Evolutionary conservation across 176 grass and related monocot species (phyloP).

Genomic region (Aegilops longissima): DNA sequence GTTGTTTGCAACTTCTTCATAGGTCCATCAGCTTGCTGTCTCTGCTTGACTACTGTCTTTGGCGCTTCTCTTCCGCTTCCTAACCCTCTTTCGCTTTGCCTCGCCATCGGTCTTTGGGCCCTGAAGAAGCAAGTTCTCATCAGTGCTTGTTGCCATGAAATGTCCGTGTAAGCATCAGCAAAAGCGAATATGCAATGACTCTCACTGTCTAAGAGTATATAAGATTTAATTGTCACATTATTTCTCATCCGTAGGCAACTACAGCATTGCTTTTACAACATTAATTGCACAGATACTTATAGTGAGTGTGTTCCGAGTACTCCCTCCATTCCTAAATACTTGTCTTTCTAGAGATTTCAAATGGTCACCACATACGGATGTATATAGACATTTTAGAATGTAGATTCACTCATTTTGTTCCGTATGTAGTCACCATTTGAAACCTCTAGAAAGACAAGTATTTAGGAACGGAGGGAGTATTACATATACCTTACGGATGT

Average conservation of each 20-base stretch:
- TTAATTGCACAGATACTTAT: neutral
- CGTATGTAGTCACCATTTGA: too few species aligned
- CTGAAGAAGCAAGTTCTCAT: slow-evolving; percentile 27
- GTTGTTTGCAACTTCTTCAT: neutral
- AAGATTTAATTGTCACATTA: too few species aligned
- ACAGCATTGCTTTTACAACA: neutral
- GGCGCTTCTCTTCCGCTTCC: slow-evolving; percentile 55
- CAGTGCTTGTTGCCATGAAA: neutral
- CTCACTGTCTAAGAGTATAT: neutral
- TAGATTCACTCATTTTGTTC: too few species aligned
- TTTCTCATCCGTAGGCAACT: neutral
- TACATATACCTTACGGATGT: neutral
- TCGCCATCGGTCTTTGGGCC: slow-evolving; percentile 14
- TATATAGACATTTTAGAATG: too few species aligned
- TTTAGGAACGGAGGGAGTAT: neutral
- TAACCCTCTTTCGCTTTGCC: slow-evolving; percentile 60
- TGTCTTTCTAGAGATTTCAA: too few species aligned
- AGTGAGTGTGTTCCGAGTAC: neutral
- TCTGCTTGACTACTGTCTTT: slow-evolving; percentile 39
- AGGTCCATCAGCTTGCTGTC: slow-evolving; percentile 2
- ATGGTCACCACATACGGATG: too few species aligned
- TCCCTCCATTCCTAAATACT: too few species aligned
- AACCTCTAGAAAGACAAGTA: too few species aligned
- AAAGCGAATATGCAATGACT: neutral
- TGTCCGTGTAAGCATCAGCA: neutral